Evolutionary conservation across 257 asterid species (phyloP), one percentile per base, ranked within the genome.

Genomic region (Penstemon eatonii): DNA sequence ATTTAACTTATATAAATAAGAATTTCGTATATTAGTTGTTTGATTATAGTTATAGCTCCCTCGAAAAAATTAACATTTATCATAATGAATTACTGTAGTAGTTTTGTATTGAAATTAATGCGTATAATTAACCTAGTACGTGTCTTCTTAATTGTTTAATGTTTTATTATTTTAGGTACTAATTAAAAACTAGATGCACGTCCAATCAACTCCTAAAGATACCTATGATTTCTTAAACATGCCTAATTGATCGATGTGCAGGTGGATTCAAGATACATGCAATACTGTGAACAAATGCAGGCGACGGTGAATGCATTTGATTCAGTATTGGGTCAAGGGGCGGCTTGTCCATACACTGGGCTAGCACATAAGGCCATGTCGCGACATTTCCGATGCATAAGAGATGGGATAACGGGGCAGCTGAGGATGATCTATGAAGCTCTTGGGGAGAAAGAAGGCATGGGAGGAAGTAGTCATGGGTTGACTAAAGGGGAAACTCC

Each of bases 401-500:
- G 88, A 74, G 97, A 91, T 9, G 86, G 91, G 6, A 83, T 91
- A 39, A 11, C 51, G 15, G 75, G 73, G 1, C 91, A 91, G 78
- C 41, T 91, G 72, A 86, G 60, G 85, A 66, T 65, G 47, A 71
- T 84, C 0, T 86, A 92, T 25, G 89, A 82, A 61, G 75, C 74
- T 1, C 85, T 91, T 0, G 97, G 97, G 0, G 96, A 86, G 64
- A 88, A 82, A 66, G 95, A 86, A 3, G 80, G 52, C n/a, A 6
- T 63, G 5, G 65, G 63, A 0, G 74, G 66, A 0, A 75, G 75
- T 0, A 72, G 71, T 25, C 33, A 25, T 5, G 80, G 87, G 4
- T 41, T 85, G 73, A 91, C 96, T 0, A 91, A 82, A 71, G 97
- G 95, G 38, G 96, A 91, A 15, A 91, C 97, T 3, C 97, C 97